These are phyloP conservation scores for Alternaria ethzedia DNA, from an alignment of 2,329 filamentous ascomycete genomes.

Conservation along the genomic window DNA sequence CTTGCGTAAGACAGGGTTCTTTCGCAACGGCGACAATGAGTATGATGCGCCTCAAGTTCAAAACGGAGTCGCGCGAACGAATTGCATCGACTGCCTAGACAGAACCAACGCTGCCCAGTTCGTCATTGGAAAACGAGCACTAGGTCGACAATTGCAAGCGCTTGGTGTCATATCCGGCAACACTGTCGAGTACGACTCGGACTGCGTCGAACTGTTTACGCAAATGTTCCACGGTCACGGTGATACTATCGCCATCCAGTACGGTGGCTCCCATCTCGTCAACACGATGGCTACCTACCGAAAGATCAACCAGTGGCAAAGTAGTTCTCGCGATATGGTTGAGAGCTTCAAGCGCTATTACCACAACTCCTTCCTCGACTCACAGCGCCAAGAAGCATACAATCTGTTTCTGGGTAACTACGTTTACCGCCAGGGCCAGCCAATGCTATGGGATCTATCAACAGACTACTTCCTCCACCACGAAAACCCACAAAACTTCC, in stretches of 20 bases:
- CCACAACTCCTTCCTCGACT: constrained; percentile 97
- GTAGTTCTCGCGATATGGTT: constrained; percentile 96
- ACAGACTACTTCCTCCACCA: constrained; percentile 98
- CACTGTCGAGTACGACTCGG: constrained; percentile 88
- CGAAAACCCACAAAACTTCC: constrained; percentile 77
- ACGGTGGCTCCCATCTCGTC: constrained; percentile 94
- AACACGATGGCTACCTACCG: constrained; percentile 99
- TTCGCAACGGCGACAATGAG: constrained; percentile 83
- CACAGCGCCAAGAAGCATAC: constrained; percentile 97
- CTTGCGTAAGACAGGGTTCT: constrained; percentile 85
- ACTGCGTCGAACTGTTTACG: constrained; percentile 94
- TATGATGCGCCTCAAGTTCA: constrained; percentile 74
- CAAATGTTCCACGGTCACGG: constrained; percentile 98
- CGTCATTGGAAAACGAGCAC: constrained; percentile 91
- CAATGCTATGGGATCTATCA: constrained; percentile 94
- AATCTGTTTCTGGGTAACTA: constrained; percentile 98
- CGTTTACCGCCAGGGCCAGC: constrained; percentile 82
- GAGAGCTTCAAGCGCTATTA: constrained; percentile 99
- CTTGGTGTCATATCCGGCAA: constrained; percentile 83
- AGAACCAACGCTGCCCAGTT: constrained; percentile 98
- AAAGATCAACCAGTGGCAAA: constrained; percentile 99
- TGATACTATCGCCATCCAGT: constrained; percentile 96
- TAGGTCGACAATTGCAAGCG: constrained; percentile 90
- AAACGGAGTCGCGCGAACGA: constrained; percentile 91
- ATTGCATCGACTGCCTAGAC: constrained; percentile 97